Conservation (phyloP, 441 rosid species). For the Erodium texanum region DNA sequence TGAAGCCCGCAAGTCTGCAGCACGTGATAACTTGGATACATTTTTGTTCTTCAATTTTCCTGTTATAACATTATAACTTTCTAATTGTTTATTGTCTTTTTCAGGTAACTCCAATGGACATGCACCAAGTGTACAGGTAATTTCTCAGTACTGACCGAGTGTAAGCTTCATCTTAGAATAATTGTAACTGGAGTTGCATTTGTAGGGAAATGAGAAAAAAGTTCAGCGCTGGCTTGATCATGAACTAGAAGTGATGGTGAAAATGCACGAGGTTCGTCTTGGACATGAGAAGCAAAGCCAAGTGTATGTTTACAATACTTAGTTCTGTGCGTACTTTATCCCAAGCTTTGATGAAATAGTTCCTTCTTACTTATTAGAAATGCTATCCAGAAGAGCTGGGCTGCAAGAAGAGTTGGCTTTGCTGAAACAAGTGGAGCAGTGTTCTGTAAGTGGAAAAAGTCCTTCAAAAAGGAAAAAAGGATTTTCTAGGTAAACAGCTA, state of each 20-base stretch:
- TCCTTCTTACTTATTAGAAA: background rate
- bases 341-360: too few relatives aligned
- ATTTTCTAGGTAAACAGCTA: slow-evolving; percentile 33
- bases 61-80: slow-evolving; percentile 3
- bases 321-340: background rate
- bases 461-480: slow-evolving; percentile 38
- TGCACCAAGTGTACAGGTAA: slow-evolving; percentile 49
- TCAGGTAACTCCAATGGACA: slow-evolving; percentile 51
- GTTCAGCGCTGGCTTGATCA: slow-evolving; percentile 49
- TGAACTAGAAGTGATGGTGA: slow-evolving; percentile 48
- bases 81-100: slow-evolving; percentile 24
- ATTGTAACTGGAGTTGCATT: background rate
- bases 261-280: slow-evolving; percentile 50
- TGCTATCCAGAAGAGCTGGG: slow-evolving; percentile 37
- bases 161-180: background rate
- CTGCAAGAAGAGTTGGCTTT: slow-evolving; percentile 48
- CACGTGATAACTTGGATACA: slow-evolving; percentile 39
- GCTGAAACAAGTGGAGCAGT: slow-evolving; percentile 40
- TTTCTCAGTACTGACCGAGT: slow-evolving; percentile 10
- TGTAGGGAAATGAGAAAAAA: slow-evolving; percentile 42
- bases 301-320: slow-evolving; percentile 32
- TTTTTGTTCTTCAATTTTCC: background rate
- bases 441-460: slow-evolving; percentile 32
- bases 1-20: slow-evolving; percentile 44
- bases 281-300: slow-evolving; percentile 55